Base-by-base conservation (phyloP, 805 yeast species). In the Lipomyces spencermartinsiae region DNA sequence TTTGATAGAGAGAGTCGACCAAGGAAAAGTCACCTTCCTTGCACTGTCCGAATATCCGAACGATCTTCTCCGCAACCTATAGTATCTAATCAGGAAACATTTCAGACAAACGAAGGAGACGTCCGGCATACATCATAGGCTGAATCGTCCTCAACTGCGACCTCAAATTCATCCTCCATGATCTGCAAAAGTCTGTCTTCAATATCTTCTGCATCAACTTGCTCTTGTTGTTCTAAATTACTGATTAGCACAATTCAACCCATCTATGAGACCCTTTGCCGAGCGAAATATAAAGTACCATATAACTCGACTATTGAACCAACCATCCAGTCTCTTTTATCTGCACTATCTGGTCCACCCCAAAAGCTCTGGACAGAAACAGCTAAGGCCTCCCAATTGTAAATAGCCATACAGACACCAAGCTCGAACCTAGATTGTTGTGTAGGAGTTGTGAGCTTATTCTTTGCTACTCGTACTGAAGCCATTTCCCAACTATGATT, bases 131-230 rank as follows among this genome's bases (percentile, higher is more conserved):
- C 72, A 31, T 61, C 85, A 64, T 89, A 82, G 0, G 97, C 94
- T 9, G 97, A 87, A 73, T 92, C 97, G 76, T 94, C 97, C 74
- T 95, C 98, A 56, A 95, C 86, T 57, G 87, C 84, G 8, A 89
- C 90, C 67, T 92, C 98, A 75, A 94, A 95, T 78, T 95, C 99
- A 79, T 94, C 99, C 68, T 88, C 87, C 97, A 95, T 92, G 33
- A 97, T 95, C 76, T 90, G 90, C 62, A 90, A 81, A 68, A 95
- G 81, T 19, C 97, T 86, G 75, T 91, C 97, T 79, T 95, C 98
- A 34, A 95, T 86, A 71, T 90, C 85, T 51, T 86, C 88, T 2
- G 90, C 82, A 74, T 93, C 98, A 4, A 94, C 91, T 4, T 85
- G 83, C 61, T 82, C 55, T 34, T 54, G 68, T 16, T 61, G 33